Percentiles rank a stretch among this genome's conserved stretches.
These are phyloP conservation scores for Galerina marginata DNA, from an alignment of 768 basidiomycete genomes.

Conservation along the genomic window DNA sequence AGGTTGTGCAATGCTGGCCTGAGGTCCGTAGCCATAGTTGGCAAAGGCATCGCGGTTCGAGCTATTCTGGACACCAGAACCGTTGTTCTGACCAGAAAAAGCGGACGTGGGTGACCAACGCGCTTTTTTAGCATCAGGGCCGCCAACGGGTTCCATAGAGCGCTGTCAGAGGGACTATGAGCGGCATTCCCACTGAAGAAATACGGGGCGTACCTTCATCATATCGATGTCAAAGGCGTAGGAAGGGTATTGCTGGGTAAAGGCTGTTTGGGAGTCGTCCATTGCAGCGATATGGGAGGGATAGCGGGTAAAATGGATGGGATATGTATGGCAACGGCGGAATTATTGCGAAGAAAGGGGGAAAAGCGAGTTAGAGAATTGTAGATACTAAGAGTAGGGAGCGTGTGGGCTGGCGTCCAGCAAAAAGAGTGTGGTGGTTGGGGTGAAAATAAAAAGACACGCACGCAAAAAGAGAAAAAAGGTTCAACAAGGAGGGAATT, in stretches of 20 bases:
- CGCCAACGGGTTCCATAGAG: conserved; percentile 83
- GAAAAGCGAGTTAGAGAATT: conserved; percentile 50
- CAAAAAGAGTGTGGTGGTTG: conserved; percentile 54
- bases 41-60: conserved; percentile 74
- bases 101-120: conserved; percentile 81
- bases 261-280: conserved; percentile 79
- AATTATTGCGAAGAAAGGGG: conserved; percentile 49
- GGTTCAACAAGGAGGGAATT: conserved; percentile 40
- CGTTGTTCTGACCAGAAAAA: conserved; percentile 44
- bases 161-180: conserved; percentile 51
- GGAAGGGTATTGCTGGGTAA: conserved; percentile 68
- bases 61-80: conserved; percentile 35
- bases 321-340: conserved; percentile 55
- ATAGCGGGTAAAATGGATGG: conserved; percentile 44
- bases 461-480: conserved; percentile 43
- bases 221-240: conserved; percentile 88
- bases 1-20: conserved; percentile 65
- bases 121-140: conserved; percentile 88
- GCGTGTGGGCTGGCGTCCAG: conserved; percentile 44
- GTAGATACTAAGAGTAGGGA: conserved; percentile 61
- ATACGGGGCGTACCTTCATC: conserved; percentile 75
- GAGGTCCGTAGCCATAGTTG: conserved; percentile 87
- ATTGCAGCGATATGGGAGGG: conserved; percentile 46
- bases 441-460: conserved; percentile 43
- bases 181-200: conserved; percentile 8